Conservation (phyloP, 306 rosid genomes). For the Rosa multiflora region DNA sequence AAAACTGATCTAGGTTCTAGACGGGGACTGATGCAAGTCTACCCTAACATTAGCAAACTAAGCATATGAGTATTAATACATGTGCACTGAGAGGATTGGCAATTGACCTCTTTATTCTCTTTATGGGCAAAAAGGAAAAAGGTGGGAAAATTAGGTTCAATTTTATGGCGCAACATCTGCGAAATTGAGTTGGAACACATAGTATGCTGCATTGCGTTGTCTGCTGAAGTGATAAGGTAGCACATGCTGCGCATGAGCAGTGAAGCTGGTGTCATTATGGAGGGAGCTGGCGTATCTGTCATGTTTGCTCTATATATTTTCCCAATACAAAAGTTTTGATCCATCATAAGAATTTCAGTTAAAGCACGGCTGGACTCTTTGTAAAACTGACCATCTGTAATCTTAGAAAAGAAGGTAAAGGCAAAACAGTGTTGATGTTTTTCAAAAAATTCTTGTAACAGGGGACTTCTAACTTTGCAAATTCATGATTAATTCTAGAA, state of each 20-base stretch:
- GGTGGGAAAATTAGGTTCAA: slow-evolving; percentile 1
- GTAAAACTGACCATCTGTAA: not conserved
- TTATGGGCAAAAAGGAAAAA: slow-evolving; percentile 19
- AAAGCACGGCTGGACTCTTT: not conserved
- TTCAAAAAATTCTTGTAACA: too few relatives aligned
- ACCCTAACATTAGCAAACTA: not conserved
- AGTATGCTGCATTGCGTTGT: slow-evolving; percentile 19
- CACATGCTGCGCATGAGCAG: slow-evolving; percentile 41
- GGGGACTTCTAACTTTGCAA: too few relatives aligned
- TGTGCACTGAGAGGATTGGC: slow-evolving; percentile 13
- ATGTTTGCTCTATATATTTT: not conserved
- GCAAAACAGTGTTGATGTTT: too few relatives aligned
- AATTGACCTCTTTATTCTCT: not conserved
- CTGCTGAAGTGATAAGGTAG: slow-evolving; percentile 33
- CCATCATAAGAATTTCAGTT: not conserved
- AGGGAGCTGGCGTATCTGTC: not conserved
- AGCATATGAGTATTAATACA: not conserved
- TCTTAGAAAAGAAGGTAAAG: not conserved
- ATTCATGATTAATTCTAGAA: too few relatives aligned
- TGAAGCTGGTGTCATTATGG: not conserved
- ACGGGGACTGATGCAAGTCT: not conserved
- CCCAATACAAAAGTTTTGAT: not conserved
- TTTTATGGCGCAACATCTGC: slow-evolving; percentile 20
- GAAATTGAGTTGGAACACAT: slow-evolving; percentile 22
- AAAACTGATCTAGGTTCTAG: not conserved